Conservation (phyloP, 208 protist genomes). For the Leishmania arabica region DNA sequence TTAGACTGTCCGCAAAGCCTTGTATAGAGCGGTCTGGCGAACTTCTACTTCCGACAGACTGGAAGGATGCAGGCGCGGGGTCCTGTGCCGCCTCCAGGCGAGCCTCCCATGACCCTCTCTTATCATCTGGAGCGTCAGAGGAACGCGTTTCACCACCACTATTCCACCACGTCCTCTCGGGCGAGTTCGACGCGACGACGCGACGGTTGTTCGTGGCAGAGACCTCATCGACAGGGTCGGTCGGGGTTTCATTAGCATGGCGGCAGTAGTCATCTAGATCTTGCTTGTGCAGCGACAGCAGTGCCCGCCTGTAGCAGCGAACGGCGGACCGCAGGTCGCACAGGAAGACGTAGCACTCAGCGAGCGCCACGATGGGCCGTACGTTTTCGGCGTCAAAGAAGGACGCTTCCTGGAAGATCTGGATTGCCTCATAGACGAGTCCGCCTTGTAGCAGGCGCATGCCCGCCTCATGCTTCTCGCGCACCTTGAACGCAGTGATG, state of each 20-base stretch:
- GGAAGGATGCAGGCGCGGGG: neutral
- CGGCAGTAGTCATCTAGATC: slow-evolving; percentile 11
- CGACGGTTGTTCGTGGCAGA: neutral
- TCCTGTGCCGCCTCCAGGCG: neutral
- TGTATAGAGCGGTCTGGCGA: neutral
- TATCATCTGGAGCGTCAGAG: neutral
- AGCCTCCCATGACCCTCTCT: neutral
- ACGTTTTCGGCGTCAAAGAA: slow-evolving; percentile 81
- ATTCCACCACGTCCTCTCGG: neutral
- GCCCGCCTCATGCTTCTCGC: slow-evolving; percentile 56
- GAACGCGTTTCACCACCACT: neutral
- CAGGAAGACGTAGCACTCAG: slow-evolving; percentile 82
- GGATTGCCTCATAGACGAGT: slow-evolving; percentile 56
- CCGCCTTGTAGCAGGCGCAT: slow-evolving; percentile 48
- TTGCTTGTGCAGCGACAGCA: slow-evolving; percentile 65
- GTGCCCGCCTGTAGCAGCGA: slow-evolving; percentile 73
- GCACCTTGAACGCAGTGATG: slow-evolving; percentile 30
- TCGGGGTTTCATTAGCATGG: neutral
- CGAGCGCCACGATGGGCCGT: slow-evolving; percentile 69
- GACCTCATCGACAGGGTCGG: neutral
- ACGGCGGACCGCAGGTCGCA: slow-evolving; percentile 86
- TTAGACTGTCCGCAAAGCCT: neutral
- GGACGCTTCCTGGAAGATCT: slow-evolving; percentile 63
- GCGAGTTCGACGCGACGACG: neutral
- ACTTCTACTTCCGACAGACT: no score